Evolutionary conservation across 495 filamentous ascomycete species (phyloP), one percentile per base, ranked within the genome.

Genomic region (Chaetomium fimeti): DNA sequence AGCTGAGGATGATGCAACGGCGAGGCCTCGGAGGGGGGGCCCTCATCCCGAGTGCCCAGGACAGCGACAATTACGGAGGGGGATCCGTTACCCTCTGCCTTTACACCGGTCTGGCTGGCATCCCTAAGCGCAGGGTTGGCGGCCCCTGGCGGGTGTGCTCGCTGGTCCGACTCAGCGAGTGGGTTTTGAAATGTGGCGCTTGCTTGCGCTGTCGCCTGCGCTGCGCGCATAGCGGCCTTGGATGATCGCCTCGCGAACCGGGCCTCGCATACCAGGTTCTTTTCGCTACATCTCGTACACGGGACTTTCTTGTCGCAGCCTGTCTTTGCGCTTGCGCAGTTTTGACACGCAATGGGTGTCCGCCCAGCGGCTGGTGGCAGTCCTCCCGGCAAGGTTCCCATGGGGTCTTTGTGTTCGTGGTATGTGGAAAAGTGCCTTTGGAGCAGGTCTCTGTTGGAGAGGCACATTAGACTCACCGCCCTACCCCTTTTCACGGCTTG

Each of bases 301-400:
- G 86, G 86, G 13, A 85, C 80, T 71, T 79, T 79, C 72, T 88
- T 88, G 68, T 89, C 87, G 68, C 87, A 89, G n/a, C 82, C 84
- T 6, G 85, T 87, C 74, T 87, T 87, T 25, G 85, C 84, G 66
- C 77, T 84, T 20, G 84, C 82, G 68, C 85, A 87, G 68, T 81
- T 82, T 20, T 77, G 75, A 71, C 85, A 87, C 11, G 85, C 83
- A 63, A 87, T 87, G 22, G 77, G 80, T 7, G 76, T 79, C 38
- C 77, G 70, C 8, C 78, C 75, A 24, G 75, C 69, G 11, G 76
- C 58, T 0, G 74, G 71, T 15, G 75, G 72, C 9, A 77, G 55
- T 6, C 75, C 72, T 7, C 78, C 79, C 0, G 79, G 70, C 0
- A 73, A 65, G 2, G 75, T 71, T 42, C 78, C 74, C 72, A 78